Evolutionary conservation across 2,329 filamentous ascomycete genomes (phyloP).

Genomic region (Chaetothyriales sp.): DNA sequence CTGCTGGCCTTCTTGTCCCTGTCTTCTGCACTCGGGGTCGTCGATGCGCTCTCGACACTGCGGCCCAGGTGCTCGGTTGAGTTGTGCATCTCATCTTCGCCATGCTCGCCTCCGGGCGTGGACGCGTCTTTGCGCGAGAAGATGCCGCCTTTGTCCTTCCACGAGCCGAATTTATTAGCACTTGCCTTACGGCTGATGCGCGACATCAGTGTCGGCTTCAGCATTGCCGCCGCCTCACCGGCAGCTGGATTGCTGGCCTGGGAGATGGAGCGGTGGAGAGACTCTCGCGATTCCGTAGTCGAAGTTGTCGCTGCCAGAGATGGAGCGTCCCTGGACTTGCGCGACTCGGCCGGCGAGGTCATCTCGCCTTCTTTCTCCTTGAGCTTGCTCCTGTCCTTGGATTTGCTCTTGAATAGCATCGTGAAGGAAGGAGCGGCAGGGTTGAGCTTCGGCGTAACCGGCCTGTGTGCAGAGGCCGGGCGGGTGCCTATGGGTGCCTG

Average conservation of each 20-base stretch:
- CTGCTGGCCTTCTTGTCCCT: conserved; percentile 28
- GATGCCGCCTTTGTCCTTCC: conserved; percentile 35
- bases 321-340: conserved; percentile 31
- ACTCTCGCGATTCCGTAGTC: conserved; percentile 35
- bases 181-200: conserved; percentile 39
- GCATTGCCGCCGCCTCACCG: conserved; percentile 17
- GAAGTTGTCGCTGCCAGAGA: conserved; percentile 28
- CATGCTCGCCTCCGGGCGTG: conserved; percentile 28
- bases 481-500: conserved; percentile 67
- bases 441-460: conserved; percentile 54
- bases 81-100: conserved; percentile 28
- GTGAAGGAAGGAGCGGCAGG: conserved; percentile 83
- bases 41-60: conserved; percentile 17
- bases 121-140: conserved; percentile 35
- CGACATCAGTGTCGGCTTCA: conserved; percentile 38
- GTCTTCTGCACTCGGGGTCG: conserved; percentile 20
- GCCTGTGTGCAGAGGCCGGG: conserved; percentile 46
- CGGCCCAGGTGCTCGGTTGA: conserved; percentile 19
- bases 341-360: conserved; percentile 31
- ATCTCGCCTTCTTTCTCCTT: conserved; percentile 23
- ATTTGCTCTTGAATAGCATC: conserved; percentile 43
- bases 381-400: conserved; percentile 25
- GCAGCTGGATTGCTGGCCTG: conserved; percentile 28
- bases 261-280: conserved; percentile 34
- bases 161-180: conserved; percentile 32